Conservation (phyloP, 2,329 filamentous ascomycete species). For the Fragosphaeria purpurea region DNA sequence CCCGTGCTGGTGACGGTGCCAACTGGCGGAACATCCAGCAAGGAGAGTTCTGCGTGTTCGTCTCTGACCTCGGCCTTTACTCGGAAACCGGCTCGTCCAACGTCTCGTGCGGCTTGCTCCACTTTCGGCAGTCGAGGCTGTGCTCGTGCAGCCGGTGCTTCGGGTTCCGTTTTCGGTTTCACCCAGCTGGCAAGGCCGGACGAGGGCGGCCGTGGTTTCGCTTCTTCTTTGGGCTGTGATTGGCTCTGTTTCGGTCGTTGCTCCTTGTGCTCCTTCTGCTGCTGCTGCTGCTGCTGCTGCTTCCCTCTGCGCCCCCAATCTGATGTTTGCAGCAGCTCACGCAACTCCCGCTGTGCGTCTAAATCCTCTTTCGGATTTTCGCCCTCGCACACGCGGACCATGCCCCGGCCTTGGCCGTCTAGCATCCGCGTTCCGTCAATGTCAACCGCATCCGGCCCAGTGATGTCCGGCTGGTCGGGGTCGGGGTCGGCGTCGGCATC, state of each 20-base stretch:
- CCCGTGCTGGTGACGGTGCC: too few relatives aligned
- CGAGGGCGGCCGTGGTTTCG: neutral
- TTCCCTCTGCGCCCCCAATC: neutral
- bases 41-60: neutral
- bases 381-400: slow-evolving; percentile 68
- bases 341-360: slow-evolving; percentile 51
- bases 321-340: slow-evolving; percentile 47
- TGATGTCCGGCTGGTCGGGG: slow-evolving; percentile 35
- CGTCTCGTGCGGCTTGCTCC: too few relatives aligned
- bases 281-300: neutral
- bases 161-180: neutral
- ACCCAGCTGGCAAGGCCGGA: neutral
- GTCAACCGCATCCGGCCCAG: slow-evolving; percentile 48
- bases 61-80: slow-evolving; percentile 1
- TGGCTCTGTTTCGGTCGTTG: neutral
- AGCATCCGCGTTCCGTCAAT: slow-evolving; percentile 52
- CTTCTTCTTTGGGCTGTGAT: too few relatives aligned
- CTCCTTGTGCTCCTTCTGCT: neutral
- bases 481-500: slow-evolving; percentile 37
- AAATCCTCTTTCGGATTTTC: slow-evolving; percentile 50
- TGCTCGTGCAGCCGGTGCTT: neutral
- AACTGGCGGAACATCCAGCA: too few relatives aligned
- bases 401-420: slow-evolving; percentile 54
- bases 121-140: too few relatives aligned
- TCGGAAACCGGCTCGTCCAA: too few relatives aligned